A percentile compares a stretch with the other conserved stretches of the same genome.
These are phyloP conservation scores for Suhomyces wounanorum DNA, from an alignment of 1,139 yeast species.

Conservation along the genomic window DNA sequence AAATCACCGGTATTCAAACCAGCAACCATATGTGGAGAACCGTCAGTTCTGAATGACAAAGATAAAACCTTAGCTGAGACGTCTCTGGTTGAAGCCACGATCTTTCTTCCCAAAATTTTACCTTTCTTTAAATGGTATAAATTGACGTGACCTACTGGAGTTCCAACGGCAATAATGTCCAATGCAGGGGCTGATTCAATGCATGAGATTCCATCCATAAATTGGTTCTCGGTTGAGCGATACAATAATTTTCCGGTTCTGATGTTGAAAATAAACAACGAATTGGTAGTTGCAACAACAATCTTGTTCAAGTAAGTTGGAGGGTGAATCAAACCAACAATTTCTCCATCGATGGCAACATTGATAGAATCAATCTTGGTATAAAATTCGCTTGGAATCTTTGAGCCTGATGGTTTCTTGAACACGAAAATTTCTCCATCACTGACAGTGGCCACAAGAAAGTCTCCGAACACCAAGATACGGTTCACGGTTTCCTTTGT, in stretches of 20 bases:
- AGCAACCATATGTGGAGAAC: slow-evolving; percentile 78
- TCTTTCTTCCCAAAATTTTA: slow-evolving; percentile 49
- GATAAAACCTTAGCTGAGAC: slow-evolving; percentile 56
- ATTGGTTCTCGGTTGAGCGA: slow-evolving; percentile 53
- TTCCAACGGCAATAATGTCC: slow-evolving; percentile 80
- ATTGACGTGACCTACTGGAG: slow-evolving; percentile 64
- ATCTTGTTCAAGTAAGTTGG: slow-evolving; percentile 92
- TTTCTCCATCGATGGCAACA: slow-evolving; percentile 62
- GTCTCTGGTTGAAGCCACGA: slow-evolving; percentile 58
- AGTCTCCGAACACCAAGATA: slow-evolving; percentile 76
- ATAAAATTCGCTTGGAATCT: slow-evolving; percentile 64
- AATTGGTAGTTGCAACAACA: slow-evolving; percentile 70
- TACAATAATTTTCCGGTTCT: slow-evolving; percentile 75
- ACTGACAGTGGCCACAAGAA: slow-evolving; percentile 59
- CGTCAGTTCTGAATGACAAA: slow-evolving; percentile 90
- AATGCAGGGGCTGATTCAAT: slow-evolving; percentile 84
- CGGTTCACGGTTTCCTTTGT: slow-evolving; percentile 43
- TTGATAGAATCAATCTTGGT: slow-evolving; percentile 57
- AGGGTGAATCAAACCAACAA: slow-evolving; percentile 75
- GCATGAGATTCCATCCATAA: slow-evolving; percentile 55
- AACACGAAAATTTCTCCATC: slow-evolving; percentile 61
- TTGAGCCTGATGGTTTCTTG: slow-evolving; percentile 53
- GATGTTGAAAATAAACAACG: slow-evolving; percentile 66
- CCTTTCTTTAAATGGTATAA: slow-evolving; percentile 74
- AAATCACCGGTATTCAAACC: slow-evolving; percentile 82